phyloP scores from a whole-genome alignment of 768 basidiomycete genomes.

The Hericium alpestre region DNA sequence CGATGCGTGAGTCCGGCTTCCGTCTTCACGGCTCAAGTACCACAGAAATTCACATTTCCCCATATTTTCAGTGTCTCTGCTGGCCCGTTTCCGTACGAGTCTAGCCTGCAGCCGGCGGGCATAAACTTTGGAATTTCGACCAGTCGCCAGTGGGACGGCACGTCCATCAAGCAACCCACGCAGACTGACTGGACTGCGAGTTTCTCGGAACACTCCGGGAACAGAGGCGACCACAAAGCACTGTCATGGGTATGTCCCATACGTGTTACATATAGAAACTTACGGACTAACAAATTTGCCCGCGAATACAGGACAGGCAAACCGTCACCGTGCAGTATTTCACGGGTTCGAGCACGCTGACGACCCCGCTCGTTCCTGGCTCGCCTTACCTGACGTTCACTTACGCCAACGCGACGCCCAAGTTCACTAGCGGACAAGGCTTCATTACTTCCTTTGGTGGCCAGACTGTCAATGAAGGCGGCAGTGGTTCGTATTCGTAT shows the following conservation, averaged over 20 bases:
- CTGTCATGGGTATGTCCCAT: slow-evolving; percentile 21
- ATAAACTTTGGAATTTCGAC: slow-evolving; percentile 24
- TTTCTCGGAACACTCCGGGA: slow-evolving; percentile 23
- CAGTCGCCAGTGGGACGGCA: slow-evolving; percentile 22
- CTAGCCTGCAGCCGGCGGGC: slow-evolving; percentile 16
- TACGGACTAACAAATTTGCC: neutral
- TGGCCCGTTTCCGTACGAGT: slow-evolving; percentile 26
- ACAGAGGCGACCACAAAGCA: slow-evolving; percentile 22
- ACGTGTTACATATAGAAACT: neutral
- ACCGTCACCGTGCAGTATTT: slow-evolving; percentile 27
- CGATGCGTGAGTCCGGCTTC: slow-evolving; percentile 13
- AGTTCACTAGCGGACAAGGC: slow-evolving; percentile 21
- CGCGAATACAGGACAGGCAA: slow-evolving; percentile 21
- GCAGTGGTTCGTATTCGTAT: slow-evolving; percentile 11
- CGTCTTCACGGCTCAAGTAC: too few relatives aligned
- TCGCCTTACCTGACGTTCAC: slow-evolving; percentile 26
- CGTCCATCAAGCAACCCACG: slow-evolving; percentile 22
- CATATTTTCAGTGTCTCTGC: slow-evolving; percentile 16
- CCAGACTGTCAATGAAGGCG: slow-evolving; percentile 12
- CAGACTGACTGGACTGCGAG: slow-evolving; percentile 25
- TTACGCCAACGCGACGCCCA: slow-evolving; percentile 22
- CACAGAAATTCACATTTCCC: neutral
- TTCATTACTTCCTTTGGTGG: slow-evolving; percentile 23
- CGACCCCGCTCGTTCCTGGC: slow-evolving; percentile 24
- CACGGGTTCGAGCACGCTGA: slow-evolving; percentile 21